Evolutionary conservation across 768 basidiomycete genomes (phyloP), one percentile per base, ranked within the genome.

Genomic region (Megacollybia marginata): DNA sequence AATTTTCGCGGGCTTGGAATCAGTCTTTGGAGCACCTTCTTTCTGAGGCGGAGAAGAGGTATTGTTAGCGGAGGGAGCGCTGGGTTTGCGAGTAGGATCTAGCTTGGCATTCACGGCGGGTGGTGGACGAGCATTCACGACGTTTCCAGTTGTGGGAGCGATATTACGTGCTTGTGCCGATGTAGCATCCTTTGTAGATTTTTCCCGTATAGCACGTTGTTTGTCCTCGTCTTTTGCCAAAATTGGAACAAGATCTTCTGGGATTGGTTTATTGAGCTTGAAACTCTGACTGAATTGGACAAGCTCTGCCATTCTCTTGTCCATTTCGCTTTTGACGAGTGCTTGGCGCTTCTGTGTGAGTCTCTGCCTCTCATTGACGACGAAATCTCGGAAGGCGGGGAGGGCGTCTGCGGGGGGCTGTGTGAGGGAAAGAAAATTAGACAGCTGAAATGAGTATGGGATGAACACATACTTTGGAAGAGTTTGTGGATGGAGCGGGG

Each of bases 211-310:
- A 45, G 71, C 75, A 52, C 80, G 80, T 59, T 94, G 91, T 69
- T 90, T 95, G 47, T 87, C 86, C 65, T 91, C 90, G 59, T 95
- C 91, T 69, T 96, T 97, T 38, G 95, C 86, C 19, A 97, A 70
- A 60, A 97, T 93, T 3, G 88, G 78, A 15, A 97, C 86, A 47
- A 98, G 78, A 61, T 98, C 95, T 28, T 92, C 89, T 12, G 95
- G 94, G 55, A 98, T 93, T 15, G 91, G 92, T 63, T 92, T 88
- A 63, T 94, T 95, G 46, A 95, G 79, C 91, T 94, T 95, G 83
- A 99, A 99, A 57, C 69, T 85, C 65, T 89, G 78, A 55, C 91
- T 92, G 68, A 97, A 99, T 67, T 88, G 89, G 63, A 93, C 78
- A 34, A 98, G 73, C 40, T 98, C 95, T 9, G 92, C 88, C 73